Base-by-base conservation (phyloP, 345 rosid genomes). In the Populus tremula region DNA sequence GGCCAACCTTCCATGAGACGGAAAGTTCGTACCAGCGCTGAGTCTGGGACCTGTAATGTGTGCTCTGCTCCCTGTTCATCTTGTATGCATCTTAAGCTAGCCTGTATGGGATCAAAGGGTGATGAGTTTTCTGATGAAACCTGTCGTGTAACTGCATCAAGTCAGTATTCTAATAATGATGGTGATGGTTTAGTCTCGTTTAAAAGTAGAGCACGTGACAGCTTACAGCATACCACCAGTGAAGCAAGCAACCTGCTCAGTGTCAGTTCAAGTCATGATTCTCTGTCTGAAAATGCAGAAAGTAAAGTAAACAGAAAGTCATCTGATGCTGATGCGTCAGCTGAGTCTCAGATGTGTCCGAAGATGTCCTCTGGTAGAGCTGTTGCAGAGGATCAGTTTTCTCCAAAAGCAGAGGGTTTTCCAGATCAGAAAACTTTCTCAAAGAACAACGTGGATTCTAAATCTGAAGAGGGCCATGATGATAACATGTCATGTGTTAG, bases 61-160 rank as follows among this genome's bases (percentile, higher is more conserved):
- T 91, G 92, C 82, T 92, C 87, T 49, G 88, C 98, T 79, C 91
- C 96, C 82, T 89, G 97, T 86, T 91, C 93, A 70, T 94, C 94
- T 61, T 92, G 97, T 79, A 89, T 85, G 91, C 97, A 92, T 80
- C 88, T 79, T 74, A 85, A 79, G 72, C 70, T 72, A 67, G 87
- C 84, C 79, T 78, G 65, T 76, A 85, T 85, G 86, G 93, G 86
- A 75, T 84, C 87, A 39, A 91, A 92, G 81, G 86, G 35, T 70
- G 89, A 80, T 14, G 96, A 87, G 78, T 86, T 80, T 79, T 90
- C 90, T 25, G 93, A 92, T 86, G 96, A 92, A 82, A 90, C 81
- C 67, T 83, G 86, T 80, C 89, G 59, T 64, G 88, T 79, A 73
- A 77, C 87, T 56, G 86, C 80, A n/a, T 84, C 81, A 56, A 91